These are phyloP conservation scores for Colletotrichum ledebouriae DNA, from an alignment of 2,329 filamentous ascomycete genomes.

Conservation along the genomic window DNA sequence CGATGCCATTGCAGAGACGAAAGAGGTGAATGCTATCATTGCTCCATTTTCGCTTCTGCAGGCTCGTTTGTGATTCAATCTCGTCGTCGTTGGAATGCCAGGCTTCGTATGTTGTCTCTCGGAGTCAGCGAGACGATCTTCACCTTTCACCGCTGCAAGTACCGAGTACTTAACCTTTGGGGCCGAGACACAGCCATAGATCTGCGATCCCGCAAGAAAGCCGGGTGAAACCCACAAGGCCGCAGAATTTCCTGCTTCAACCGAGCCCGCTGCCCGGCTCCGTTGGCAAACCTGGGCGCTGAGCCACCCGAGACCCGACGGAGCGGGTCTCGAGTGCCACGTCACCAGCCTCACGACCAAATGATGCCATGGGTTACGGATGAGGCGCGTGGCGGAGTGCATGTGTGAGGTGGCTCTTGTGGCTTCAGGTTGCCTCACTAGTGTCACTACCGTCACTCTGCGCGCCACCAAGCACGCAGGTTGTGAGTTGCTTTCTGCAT, in stretches of 20 bases:
- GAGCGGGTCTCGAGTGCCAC: conserved; percentile 36
- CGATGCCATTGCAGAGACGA: conserved; percentile 5
- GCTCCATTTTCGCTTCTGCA: conserved; percentile 24
- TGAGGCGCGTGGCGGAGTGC: conserved; percentile 44
- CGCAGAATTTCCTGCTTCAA: conserved; percentile 10
- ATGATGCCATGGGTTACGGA: conserved; percentile 24
- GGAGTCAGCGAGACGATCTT: conserved; percentile 41
- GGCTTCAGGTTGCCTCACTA: conserved; percentile 38
- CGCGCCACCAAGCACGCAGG: conserved; percentile 35
- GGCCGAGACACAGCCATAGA: conserved; percentile 30
- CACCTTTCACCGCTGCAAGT: conserved; percentile 33
- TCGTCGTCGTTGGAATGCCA: neutral
- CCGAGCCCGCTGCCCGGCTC: conserved; percentile 18
- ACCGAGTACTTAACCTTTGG: conserved; percentile 24
- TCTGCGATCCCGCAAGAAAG: conserved; percentile 34
- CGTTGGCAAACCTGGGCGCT: conserved; percentile 19
- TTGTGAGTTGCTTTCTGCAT: conserved; percentile 35
- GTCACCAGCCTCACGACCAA: conserved; percentile 43
- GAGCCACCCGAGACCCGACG: conserved; percentile 38
- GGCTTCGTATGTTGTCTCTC: conserved; percentile 15
- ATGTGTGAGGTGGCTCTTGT: conserved; percentile 25
- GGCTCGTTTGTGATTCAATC: conserved; percentile 23
- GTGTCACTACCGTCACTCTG: conserved; percentile 26
- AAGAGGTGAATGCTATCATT: conserved; percentile 1
- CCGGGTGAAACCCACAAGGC: conserved; percentile 24